Evolutionary conservation across 345 rosid species (phyloP), one percentile per base, ranked within the genome.

Genomic region (Chamaenerion angustifolium): DNA sequence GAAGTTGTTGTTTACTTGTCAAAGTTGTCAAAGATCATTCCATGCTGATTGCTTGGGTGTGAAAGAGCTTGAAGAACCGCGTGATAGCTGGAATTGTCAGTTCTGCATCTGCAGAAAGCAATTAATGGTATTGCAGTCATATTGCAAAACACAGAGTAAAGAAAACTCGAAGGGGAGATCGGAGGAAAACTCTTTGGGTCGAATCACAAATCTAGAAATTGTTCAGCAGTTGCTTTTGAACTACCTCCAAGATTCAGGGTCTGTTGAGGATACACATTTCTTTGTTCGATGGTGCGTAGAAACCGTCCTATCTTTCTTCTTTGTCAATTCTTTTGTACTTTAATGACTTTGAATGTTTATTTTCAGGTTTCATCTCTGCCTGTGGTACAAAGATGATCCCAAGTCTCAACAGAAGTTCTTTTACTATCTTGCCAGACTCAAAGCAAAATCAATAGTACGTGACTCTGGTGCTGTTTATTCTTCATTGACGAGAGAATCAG

Each of bases 301-400:
- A 6, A 12, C 10, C 42, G 37, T 55, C 48, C 21, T 40, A 63
- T 37, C 13, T 64, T 54, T 56, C 55, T 58, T 40, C 46, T 48
- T 9, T 5, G 12, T 42, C 14, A 40, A 40, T 60, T 10, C 35
- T 13, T 58, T 12, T 49, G 13, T 57, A 12, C 53, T 59, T 72
- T 40, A 50, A 61, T 48, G 68, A 47, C 60, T 45, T 54, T 54
- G 45, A 40, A 21, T 64, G 55, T 44, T 47, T 59, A 13, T 59
- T 25, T 75, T 71, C 90, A 92, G 98, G 98, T 82, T 81, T 67
- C 87, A 92, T 74, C 66, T 87, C 21, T 87, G 89, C 80, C 53
- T 84, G 48, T 92, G 98, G 98, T 84, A 68, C 70, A 92, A 92
- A 71, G 96, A 87, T 71, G 89, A 79, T 48, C 81, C 90, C 16